Evolutionary conservation across 108 stramenopile species (phyloP), one percentile per base, ranked within the genome.

Genomic region (Nannochloropsis gaditana): DNA sequence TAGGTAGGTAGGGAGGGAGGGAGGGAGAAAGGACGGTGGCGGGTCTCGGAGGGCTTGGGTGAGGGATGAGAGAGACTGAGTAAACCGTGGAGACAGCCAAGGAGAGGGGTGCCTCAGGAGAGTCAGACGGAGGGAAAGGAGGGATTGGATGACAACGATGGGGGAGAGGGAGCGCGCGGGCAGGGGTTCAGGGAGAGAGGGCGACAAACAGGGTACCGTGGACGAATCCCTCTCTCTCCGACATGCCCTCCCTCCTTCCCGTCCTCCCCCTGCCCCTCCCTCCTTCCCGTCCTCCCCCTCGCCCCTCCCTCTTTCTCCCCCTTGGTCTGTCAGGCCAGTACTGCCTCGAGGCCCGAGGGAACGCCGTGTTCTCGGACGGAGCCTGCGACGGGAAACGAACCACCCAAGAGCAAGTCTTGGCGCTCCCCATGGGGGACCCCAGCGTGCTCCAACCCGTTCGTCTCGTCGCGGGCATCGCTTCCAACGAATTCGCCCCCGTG

Each of bases 391-490:
- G 47, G 10, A 50, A 50, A 50, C 47, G 47, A 10, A 50, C 47
- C 47, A 50, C 47, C 47, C 47, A 50, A 50, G 47, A 50, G 47
- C 47, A 50, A 50, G 47, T 50, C 47, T 11, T 50, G 47, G 47
- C 47, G 10, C 47, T 50, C 0, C 47, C 47, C 15, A 50, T 50
- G 47, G 47, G 47, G 47, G 47, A 50, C 11, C 11, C 47, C 11
- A 11, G 11, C 47, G 10, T 11, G 11, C 47, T 50, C 11, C 10
- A 50, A 15, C 47, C 47, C 10, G 47, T 50, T 15, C 47, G 47
- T 15, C 47, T 50, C 11, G 47, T 50, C 11, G 47, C 47, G 10
- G 47, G 47, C 47, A 50, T 50, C 15, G 47, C 47, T 10, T 50
- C 47, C 11, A 50, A 50, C 15, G 47, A 50, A 50, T 50, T 50